phyloP scores from a whole-genome alignment of 2,329 filamentous ascomycete species.

The Colletotrichum magnum region DNA sequence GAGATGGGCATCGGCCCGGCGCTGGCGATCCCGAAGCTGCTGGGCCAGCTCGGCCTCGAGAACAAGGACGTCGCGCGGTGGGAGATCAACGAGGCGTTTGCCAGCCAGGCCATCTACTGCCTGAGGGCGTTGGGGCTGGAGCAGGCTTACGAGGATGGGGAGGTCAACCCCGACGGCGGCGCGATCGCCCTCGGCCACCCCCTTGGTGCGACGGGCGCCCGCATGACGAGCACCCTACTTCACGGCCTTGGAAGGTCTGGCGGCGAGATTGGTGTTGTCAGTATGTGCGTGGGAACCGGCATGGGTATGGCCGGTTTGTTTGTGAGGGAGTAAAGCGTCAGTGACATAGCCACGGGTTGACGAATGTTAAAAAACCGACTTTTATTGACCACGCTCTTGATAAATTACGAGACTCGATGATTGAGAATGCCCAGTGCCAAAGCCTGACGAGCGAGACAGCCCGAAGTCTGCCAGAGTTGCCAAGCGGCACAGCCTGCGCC shows the following conservation, averaged over 20 bases:
- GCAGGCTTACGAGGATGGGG: constrained; percentile 71
- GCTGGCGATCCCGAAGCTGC: constrained; percentile 85
- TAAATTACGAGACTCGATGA: not conserved
- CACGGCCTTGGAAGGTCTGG: constrained; percentile 78
- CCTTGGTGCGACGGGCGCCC: constrained; percentile 87
- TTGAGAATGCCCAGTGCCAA: too few species aligned
- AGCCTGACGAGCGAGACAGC: too few species aligned
- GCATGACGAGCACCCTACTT: constrained; percentile 81
- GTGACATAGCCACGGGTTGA: not conserved
- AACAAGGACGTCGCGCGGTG: constrained; percentile 83
- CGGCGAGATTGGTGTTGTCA: constrained; percentile 83
- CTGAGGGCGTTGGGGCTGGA: constrained; percentile 79
- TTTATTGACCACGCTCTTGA: not conserved
- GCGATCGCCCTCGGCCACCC: constrained; percentile 96
- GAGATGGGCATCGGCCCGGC: constrained; percentile 96
- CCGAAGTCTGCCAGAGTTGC: too few species aligned
- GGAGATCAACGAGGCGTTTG: constrained; percentile 93
- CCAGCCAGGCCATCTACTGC: constrained; percentile 78
- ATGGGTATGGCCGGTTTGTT: constrained; percentile 82
- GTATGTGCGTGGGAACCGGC: constrained; percentile 91
- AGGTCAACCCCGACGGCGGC: constrained; percentile 92
- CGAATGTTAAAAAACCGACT: not conserved
- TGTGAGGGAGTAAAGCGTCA: constrained; percentile 67
- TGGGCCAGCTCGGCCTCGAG: constrained; percentile 76
- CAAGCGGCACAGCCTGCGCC: not conserved